phyloP scores from a whole-genome alignment of 2,329 filamentous ascomycete species.

The Penicillium sp. region DNA sequence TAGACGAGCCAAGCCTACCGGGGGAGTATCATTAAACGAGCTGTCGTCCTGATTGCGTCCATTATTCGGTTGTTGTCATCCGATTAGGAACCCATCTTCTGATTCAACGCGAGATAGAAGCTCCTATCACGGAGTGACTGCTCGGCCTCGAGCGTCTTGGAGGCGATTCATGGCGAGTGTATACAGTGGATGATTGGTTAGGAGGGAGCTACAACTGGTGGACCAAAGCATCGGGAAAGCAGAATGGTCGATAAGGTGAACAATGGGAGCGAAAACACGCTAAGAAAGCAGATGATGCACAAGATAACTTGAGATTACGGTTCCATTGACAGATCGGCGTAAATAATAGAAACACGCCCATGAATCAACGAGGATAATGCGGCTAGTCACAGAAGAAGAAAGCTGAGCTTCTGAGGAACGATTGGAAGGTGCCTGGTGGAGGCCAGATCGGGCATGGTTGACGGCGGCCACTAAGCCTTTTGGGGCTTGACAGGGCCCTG shows the following conservation, averaged over 20 bases:
- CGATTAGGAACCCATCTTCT: neutral
- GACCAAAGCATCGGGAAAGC: constrained; percentile 7
- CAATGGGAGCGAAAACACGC: constrained; percentile 1
- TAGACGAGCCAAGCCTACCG: constrained; percentile 15
- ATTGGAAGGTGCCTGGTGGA: constrained; percentile 6
- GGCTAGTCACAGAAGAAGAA: neutral
- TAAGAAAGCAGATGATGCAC: constrained; percentile 1
- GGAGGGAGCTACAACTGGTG: constrained; percentile 4
- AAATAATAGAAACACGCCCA: constrained; percentile 17
- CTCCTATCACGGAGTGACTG: constrained; percentile 2
- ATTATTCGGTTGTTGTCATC: constrained; percentile 1
- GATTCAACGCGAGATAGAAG: constrained; percentile 9
- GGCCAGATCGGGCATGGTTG: neutral
- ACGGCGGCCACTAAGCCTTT: neutral
- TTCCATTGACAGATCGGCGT: constrained; percentile 22
- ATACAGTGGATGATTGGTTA: constrained; percentile 14
- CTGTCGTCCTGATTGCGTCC: constrained; percentile 3
- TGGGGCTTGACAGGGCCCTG: constrained; percentile 1
- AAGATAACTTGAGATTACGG: constrained; percentile 19
- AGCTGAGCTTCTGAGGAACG: neutral
- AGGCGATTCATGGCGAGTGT: neutral
- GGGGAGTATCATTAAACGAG: constrained; percentile 13
- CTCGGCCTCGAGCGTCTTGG: neutral
- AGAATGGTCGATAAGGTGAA: constrained; percentile 7
- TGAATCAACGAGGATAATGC: constrained; percentile 14